Evolutionary conservation across 306 rosid genomes (phyloP).

Genomic region (Acacia melanoxylon): DNA sequence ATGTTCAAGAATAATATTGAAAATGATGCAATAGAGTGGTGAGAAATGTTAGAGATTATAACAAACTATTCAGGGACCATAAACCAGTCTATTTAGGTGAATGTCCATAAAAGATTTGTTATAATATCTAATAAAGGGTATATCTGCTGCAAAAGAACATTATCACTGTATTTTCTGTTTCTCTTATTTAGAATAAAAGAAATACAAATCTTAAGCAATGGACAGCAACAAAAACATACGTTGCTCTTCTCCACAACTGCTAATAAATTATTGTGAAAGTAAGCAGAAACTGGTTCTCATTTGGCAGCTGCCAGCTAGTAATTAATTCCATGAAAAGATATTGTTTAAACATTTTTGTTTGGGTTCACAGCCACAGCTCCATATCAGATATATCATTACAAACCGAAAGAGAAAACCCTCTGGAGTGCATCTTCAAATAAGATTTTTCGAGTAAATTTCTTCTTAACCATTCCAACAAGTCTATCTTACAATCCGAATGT

Average conservation of each 20-base stretch:
- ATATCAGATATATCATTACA: background rate
- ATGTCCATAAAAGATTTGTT: background rate
- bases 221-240: background rate
- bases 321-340: background rate
- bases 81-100: background rate
- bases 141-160: background rate
- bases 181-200: no score
- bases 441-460: background rate
- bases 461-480: background rate
- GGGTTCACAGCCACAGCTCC: background rate
- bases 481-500: background rate
- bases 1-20: background rate
- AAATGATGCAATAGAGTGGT: background rate
- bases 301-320: no score
- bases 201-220: background rate
- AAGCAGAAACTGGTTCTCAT: background rate
- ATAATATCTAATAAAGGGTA: background rate
- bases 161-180: background rate
- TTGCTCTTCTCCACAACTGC: background rate
- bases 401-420: background rate
- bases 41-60: background rate
- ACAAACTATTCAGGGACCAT: background rate
- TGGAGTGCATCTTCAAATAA: background rate
- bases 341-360: background rate
- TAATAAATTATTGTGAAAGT: background rate